Evolutionary conservation across 768 basidiomycete species (phyloP), one percentile per base, ranked within the genome.

Genomic region (Mycena vitilis): DNA sequence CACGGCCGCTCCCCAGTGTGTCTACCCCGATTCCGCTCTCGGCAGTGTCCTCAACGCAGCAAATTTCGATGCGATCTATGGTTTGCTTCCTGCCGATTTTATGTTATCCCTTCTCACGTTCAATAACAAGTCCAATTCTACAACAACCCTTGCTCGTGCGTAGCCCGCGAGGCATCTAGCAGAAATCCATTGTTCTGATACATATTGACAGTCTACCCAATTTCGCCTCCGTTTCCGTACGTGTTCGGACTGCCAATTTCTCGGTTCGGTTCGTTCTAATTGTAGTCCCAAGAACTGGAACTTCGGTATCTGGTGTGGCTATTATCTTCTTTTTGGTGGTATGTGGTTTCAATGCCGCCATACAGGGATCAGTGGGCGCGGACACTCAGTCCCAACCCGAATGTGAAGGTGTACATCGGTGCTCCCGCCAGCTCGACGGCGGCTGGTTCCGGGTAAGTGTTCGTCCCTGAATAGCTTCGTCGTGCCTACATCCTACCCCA

Each of bases 11-110:
- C 88, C 87, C 34, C 90, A 83, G 76, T 93, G 91, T 72, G 88
- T 89, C 6, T 93, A 85, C 80, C 91, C 91, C 4, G 91, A 93
- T 74, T 85, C 83, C 9, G 83, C 85, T 53, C 78, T 93, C 9
- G 85, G 88, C 12, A 81, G 81, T 11, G 88, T 90, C 23, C 79
- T 93, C 62, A 87, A 91, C 73, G 73, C 82, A 0, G 91, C 87
- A 13, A 83, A 76, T 6, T 93, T 93, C 70, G 92, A 93, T 78
- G 90, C 90, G 2, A 79, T 93, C 66, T 92, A 91, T 70, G 91
- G 84, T 85, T 68, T 47, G 78, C 72, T 12, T 16, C 45, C 22
- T 40, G 55, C 16, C 23, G 38, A 22, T 48, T 7, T 5, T 23
- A 38, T 6, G 51, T 22, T 51, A 37, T 34, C n/a, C 60, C 48